Base-by-base conservation (phyloP, 768 basidiomycete genomes). In the Leccinum boreale region DNA sequence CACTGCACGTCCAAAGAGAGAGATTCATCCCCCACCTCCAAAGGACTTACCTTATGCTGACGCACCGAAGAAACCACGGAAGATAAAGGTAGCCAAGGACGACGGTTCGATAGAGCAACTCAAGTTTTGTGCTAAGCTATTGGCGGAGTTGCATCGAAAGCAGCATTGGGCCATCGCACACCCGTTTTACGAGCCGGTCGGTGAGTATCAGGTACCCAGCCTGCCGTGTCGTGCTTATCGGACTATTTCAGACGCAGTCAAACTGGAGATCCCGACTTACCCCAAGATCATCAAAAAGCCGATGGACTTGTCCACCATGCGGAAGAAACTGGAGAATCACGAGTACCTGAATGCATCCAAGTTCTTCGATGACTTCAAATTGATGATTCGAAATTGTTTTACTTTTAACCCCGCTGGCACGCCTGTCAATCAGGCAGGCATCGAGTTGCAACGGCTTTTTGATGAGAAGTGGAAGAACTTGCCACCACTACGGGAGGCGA, bases 371-470 rank as follows among this genome's bases (percentile, higher is more conserved):
- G 97, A 99, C 74, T 90, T 98, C 78, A 90, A 89, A 73, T 78
- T 96, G 60, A 94, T 98, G 90, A 89, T 98, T 66, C 82, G 87
- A 50, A 99, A 99, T 71, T 98, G 95, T 70, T 88, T 90, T 71
- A 75, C 81, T 2, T 99, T 95, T 79, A 98, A 99, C 65, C 94
- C 94, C 7, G 79, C 85, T 23, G 90, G 89, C 31, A 92, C 93
- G 8, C 83, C 85, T 29, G 96, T 98, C 56, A 88, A 94, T 67
- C 81, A 86, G 52, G 90, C 93, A 19, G 97, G 94, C 7, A 81
- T 85, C 48, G 86, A 92, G 50, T 76, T 98, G n/a, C 85, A 94
- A 70, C 83, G 83, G 21, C 72, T 94, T 31, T 99, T 98, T 73
- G 89, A 95, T 56, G 91, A 94, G 66, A 97, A 95, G 73, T 98